Base-by-base conservation (phyloP, 2,329 filamentous ascomycete species). In the Apiospora arundinis region DNA sequence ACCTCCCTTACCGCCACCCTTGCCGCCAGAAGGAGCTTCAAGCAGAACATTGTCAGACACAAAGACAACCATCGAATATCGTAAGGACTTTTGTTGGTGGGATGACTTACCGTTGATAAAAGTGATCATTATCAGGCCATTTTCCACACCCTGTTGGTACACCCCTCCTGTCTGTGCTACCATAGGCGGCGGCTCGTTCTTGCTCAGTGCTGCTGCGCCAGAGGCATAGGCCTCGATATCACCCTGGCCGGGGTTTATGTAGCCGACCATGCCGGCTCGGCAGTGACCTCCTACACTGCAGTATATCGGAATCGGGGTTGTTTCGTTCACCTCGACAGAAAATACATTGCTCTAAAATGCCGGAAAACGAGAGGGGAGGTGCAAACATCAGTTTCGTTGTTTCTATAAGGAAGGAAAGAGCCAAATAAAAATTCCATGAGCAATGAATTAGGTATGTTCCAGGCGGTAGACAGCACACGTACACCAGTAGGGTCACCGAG, bases 191-290 rank as follows among this genome's bases (percentile, higher is more conserved):
- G 52, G 52, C 25, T 56, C 25, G 25, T 32, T 56, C 52, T 56
- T 28, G 14, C 14, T 21, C 6, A 56, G 25, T 21, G 28, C 16
- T 4, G 52, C 52, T 7, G 52, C 25, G 6, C 25, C 52, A 32
- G 52, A 56, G 28, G 14, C 25, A 16, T 56, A 56, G 25, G 52
- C 52, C 25, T 56, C 52, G 14, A 56, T 21, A 25, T 56, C 52
- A 28, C 52, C 52, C 52, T 32, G 52, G 25, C 52, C 52, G 32
- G 52, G 52, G 52, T 56, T 56, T 14, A 56, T 56, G 52, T 56
- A 56, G 25, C 52, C 52, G 4, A 56, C 25, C 52, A 56, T 56
- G 25, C 52, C 52, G 18, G 25, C 25, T 4, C 52, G 52, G 28
- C 28, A 60, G 16, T 60, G 52, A 3, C 28, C 52, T 7, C 52